phyloP scores from a whole-genome alignment of 2,329 filamentous ascomycete genomes.

The Rutstroemia sp. region DNA sequence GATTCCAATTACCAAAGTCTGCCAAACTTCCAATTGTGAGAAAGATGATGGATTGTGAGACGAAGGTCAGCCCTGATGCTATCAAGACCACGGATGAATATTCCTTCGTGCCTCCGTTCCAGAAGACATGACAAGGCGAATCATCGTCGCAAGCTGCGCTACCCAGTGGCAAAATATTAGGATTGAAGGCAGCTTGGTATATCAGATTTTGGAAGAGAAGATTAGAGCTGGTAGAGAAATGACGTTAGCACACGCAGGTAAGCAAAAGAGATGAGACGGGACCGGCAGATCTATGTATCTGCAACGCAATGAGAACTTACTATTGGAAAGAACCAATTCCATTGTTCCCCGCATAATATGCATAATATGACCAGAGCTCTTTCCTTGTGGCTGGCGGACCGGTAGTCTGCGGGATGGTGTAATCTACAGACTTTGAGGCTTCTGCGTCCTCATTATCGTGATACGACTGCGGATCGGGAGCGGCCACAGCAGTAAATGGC shows the following conservation, averaged over 20 bases:
- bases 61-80: slow-evolving; percentile 24
- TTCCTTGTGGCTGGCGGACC: slow-evolving; percentile 22
- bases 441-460: slow-evolving; percentile 16
- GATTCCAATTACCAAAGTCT: slow-evolving; percentile 29
- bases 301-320: slow-evolving; percentile 15
- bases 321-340: slow-evolving; percentile 29
- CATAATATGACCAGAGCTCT: slow-evolving; percentile 26
- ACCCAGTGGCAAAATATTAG: slow-evolving; percentile 26
- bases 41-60: slow-evolving; percentile 24
- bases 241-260: not conserved
- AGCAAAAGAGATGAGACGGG: no score
- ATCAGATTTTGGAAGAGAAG: slow-evolving; percentile 30
- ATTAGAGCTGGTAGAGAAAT: slow-evolving; percentile 19
- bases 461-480: slow-evolving; percentile 9
- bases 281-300: not conserved
- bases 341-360: slow-evolving; percentile 28
- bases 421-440: not conserved
- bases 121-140: slow-evolving; percentile 26
- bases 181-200: slow-evolving; percentile 28
- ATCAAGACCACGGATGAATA: slow-evolving; percentile 28
- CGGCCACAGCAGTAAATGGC: slow-evolving; percentile 20
- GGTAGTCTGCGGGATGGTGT: slow-evolving; percentile 2
- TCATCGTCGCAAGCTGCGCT: slow-evolving; percentile 24
- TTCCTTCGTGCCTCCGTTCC: slow-evolving; percentile 23
- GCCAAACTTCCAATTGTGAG: slow-evolving; percentile 25